Conservation (phyloP, 2,329 filamentous ascomycete genomes). For the Pseudogymnoascus sp. region DNA sequence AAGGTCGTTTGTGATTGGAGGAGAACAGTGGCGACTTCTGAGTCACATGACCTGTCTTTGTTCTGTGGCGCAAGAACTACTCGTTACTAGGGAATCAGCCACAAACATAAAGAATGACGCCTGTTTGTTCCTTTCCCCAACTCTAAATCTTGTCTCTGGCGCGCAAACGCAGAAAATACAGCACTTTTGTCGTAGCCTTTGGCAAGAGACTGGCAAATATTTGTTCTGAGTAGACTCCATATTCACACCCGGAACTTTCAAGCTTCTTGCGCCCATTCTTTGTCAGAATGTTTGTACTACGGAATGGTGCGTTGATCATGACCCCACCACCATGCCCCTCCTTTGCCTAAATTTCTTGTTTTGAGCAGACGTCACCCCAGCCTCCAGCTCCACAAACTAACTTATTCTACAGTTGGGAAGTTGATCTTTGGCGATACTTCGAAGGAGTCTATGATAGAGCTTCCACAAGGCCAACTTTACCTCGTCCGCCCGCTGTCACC, state of each 20-base stretch:
- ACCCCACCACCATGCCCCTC: constrained; percentile 15
- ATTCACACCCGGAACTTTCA: not conserved
- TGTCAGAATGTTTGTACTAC: constrained; percentile 46
- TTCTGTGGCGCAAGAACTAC: constrained; percentile 1
- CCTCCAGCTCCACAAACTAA: constrained; percentile 9
- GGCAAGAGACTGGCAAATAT: constrained; percentile 6
- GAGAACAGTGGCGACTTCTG: not conserved
- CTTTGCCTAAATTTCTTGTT: constrained; percentile 14
- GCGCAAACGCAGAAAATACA: not conserved
- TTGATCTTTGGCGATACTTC: constrained; percentile 76
- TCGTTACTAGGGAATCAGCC: constrained; percentile 7
- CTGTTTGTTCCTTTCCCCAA: constrained; percentile 8
- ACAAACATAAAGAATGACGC: constrained; percentile 10
- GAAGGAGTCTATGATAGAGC: constrained; percentile 86
- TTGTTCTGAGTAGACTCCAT: constrained; percentile 4
- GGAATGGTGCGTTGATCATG: constrained; percentile 39
- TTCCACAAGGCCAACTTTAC: constrained; percentile 93
- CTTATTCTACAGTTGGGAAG: constrained; percentile 62
- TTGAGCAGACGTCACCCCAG: constrained; percentile 19
- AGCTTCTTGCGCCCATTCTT: constrained; percentile 2
- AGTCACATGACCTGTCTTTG: constrained; percentile 8
- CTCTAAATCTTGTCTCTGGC: constrained; percentile 2
- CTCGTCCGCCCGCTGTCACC: constrained; percentile 90
- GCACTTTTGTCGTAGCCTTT: constrained; percentile 1
- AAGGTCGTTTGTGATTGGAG: not conserved